Evolutionary conservation across 2,329 filamentous ascomycete species (phyloP), one percentile per base, ranked within the genome.

Genomic region (Cladorrhinum sp.): DNA sequence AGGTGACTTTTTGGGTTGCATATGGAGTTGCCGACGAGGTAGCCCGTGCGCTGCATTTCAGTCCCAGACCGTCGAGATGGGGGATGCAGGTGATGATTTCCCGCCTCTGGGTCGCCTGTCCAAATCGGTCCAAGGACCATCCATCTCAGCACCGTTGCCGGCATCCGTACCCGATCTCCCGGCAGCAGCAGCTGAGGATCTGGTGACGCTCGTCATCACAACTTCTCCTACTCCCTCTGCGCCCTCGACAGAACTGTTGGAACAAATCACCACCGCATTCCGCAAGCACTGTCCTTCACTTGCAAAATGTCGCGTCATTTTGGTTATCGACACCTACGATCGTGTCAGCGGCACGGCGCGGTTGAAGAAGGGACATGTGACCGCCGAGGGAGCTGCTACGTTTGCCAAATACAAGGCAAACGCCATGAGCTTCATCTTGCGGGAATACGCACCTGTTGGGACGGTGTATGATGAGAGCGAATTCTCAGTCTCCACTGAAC

Each of bases 141-240:
- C 26, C 26, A 28, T 28, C 26, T 28, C 26, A 28, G 9, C 26
- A 23, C 49, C 50, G 33, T 54, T 21, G 18, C 24, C 39, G 30
- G 26, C 21, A 24, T 20, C n/a, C 1, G 33, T 16, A 10, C 12
- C 33, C 12, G 26, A 30, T 30, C 26, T 30, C 10, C 26, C 4
- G 26, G 10, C 6, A 3, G n/a, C 8, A 26, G 21, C 33, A 14
- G 24, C 23, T 9, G 52, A 56, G 24, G 62, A 66, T 18, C 55
- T 69, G 18, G 51, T 81, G 36, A 80, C 78, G 0, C 68, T 81
- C 55, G 76, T 84, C 53, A 76, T 85, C 64, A 84, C 82, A 1
- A 84, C 82, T 0, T 84, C 82, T 2, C 77, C 82, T 0, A 84
- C 82, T 0, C 82, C 82, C 0, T 84, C 82, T 0, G 77, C 79